Evolutionary conservation across 1,139 yeast genomes (phyloP).

Genomic region (Taphrina flavorubra): DNA sequence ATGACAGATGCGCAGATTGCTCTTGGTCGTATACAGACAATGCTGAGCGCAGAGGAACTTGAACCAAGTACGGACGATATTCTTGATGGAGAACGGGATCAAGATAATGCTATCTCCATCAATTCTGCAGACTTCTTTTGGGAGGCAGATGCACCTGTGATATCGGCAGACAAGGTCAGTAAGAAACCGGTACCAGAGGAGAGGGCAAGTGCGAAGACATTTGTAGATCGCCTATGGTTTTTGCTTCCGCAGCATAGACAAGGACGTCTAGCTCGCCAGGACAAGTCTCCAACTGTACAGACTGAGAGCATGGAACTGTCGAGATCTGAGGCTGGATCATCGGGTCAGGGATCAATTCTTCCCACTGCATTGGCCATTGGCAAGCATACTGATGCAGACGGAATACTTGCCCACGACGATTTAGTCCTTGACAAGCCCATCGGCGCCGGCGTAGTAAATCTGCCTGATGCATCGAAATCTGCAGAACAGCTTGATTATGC

Average conservation of each 20-base stretch:
- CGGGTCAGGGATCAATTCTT: background rate
- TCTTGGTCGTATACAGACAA: slow-evolving; percentile 62
- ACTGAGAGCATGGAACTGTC: background rate
- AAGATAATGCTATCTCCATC: slow-evolving; percentile 56
- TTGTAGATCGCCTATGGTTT: background rate
- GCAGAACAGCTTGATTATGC: background rate
- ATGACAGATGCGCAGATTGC: slow-evolving; percentile 74
- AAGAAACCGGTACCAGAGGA: background rate
- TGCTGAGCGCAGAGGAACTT: slow-evolving; percentile 57
- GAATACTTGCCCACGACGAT: slow-evolving; percentile 4
- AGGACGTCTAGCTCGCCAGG: background rate
- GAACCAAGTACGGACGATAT: slow-evolving; percentile 47
- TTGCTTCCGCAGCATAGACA: background rate
- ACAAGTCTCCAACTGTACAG: background rate
- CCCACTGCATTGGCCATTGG: background rate
- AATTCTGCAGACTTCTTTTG: slow-evolving; percentile 67
- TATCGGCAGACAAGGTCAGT: background rate
- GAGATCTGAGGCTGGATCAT: background rate
- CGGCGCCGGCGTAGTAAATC: slow-evolving; percentile 2
- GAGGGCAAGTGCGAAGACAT: background rate
- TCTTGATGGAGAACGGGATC: slow-evolving; percentile 29
- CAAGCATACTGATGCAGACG: background rate
- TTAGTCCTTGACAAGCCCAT: slow-evolving; percentile 9
- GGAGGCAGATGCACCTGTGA: slow-evolving; percentile 55
- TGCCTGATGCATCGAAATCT: background rate